These are phyloP conservation scores for Chlamydomonas sp. DNA, from an alignment of 139 green algal genomes.

Conservation along the genomic window DNA sequence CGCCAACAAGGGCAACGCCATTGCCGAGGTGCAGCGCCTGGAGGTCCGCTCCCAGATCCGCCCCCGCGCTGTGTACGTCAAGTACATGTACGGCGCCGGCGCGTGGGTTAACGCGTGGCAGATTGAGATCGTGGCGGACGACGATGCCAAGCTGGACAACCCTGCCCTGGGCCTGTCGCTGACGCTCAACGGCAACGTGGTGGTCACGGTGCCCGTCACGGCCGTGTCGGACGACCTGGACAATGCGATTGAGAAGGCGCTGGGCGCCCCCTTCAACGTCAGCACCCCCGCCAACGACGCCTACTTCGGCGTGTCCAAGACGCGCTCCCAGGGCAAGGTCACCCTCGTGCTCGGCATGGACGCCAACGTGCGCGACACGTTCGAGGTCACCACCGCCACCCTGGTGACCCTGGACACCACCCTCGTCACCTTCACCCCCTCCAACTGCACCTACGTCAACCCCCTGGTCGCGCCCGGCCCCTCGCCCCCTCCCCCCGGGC, in stretches of 20 bases:
- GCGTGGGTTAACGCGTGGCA: background rate
- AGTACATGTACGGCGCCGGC: slow-evolving; percentile 32
- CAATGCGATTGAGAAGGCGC: background rate
- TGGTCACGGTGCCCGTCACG: background rate
- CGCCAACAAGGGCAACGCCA: background rate
- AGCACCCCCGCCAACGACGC: background rate
- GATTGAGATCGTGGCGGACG: background rate
- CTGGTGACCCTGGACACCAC: background rate
- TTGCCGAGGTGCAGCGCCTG: slow-evolving; percentile 18
- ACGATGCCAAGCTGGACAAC: background rate
- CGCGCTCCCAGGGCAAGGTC: background rate
- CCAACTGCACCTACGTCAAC: background rate
- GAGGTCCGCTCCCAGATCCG: background rate
- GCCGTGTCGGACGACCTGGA: background rate
- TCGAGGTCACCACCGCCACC: background rate
- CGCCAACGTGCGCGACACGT: background rate
- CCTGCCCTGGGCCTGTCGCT: background rate
- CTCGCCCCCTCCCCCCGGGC: background rate
- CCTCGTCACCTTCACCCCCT: background rate
- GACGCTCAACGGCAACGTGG: background rate
- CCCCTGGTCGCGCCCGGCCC: background rate
- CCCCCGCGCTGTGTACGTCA: background rate
- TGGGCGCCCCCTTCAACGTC: background rate
- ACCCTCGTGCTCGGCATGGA: slow-evolving; percentile 10
- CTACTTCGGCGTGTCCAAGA: slow-evolving; percentile 14